Evolutionary conservation across 441 rosid species (phyloP).

Genomic region (Erodium chrysanthum): DNA sequence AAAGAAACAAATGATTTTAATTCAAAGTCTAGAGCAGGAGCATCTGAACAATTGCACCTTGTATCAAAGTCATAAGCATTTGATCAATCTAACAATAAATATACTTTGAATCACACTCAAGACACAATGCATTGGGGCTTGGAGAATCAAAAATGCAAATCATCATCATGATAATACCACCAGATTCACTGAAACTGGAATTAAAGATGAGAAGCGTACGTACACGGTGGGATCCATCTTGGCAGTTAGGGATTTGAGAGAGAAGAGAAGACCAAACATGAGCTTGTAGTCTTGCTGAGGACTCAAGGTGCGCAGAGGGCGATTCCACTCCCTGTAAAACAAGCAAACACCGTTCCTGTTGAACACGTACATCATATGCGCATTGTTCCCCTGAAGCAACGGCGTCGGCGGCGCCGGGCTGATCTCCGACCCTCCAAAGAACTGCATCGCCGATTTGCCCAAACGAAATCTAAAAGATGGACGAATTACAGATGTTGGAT

Average conservation of each 20-base stretch:
- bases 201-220: neutral
- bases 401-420: constrained; percentile 67
- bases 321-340: constrained; percentile 80
- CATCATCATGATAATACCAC: neutral
- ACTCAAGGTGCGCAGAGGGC: constrained; percentile 69
- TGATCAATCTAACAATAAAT: neutral
- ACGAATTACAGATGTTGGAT: no score
- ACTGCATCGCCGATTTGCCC: no score
- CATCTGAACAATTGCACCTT: neutral
- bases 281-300: constrained; percentile 85
- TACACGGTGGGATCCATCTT: constrained; percentile 87
- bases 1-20: no score
- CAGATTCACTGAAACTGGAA: neutral
- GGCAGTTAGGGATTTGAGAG: constrained; percentile 74
- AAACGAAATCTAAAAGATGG: no score
- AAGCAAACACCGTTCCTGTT: constrained; percentile 75
- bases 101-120: neutral
- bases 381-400: constrained; percentile 51
- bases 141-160: neutral
- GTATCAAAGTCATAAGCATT: neutral
- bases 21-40: neutral
- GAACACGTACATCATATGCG: constrained; percentile 73
- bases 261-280: constrained; percentile 79
- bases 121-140: neutral
- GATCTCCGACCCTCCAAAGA: constrained; percentile 83